phyloP scores from a whole-genome alignment of 306 rosid species.

The Hippophae gyantsensis region DNA sequence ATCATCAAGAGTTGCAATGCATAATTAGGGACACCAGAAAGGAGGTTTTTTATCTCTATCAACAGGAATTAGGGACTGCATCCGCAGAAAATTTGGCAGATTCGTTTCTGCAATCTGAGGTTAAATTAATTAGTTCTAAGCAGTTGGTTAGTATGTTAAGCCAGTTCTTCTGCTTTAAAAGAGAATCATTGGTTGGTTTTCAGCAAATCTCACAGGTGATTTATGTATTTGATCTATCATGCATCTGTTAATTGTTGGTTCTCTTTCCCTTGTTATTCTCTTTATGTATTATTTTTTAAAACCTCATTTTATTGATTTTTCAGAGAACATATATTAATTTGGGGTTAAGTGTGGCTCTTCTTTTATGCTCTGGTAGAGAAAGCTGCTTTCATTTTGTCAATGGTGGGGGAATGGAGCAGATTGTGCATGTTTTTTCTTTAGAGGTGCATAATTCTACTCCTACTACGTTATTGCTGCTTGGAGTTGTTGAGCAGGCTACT shows the following conservation, averaged over 20 bases:
- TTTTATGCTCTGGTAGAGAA: conserved; percentile 83
- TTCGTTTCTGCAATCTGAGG: conserved; percentile 39
- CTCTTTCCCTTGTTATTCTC: background rate
- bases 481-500: conserved; percentile 82
- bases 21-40: conserved; percentile 46
- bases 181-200: conserved; percentile 30
- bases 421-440: conserved; percentile 37
- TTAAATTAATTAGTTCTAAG: conserved; percentile 53
- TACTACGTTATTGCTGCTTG: conserved; percentile 61
- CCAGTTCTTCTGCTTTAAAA: conserved; percentile 37
- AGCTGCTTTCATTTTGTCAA: conserved; percentile 81
- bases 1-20: conserved; percentile 40
- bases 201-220: conserved; percentile 53
- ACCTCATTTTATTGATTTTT: conserved; percentile 21
- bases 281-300: conserved; percentile 4
- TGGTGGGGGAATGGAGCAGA: conserved; percentile 84
- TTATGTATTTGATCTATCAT: conserved; percentile 12
- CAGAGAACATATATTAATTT: conserved; percentile 61
- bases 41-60: conserved; percentile 60
- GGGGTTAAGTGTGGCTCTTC: conserved; percentile 84
- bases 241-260: background rate
- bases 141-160: conserved; percentile 63
- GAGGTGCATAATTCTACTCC: conserved; percentile 54
- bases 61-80: conserved; percentile 28
- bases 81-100: conserved; percentile 38